Percentiles rank a stretch among this genome's conserved stretches.
Evolutionary conservation across 2,329 filamentous ascomycete genomes (phyloP).

Genomic region (Aschersonia sp.): DNA sequence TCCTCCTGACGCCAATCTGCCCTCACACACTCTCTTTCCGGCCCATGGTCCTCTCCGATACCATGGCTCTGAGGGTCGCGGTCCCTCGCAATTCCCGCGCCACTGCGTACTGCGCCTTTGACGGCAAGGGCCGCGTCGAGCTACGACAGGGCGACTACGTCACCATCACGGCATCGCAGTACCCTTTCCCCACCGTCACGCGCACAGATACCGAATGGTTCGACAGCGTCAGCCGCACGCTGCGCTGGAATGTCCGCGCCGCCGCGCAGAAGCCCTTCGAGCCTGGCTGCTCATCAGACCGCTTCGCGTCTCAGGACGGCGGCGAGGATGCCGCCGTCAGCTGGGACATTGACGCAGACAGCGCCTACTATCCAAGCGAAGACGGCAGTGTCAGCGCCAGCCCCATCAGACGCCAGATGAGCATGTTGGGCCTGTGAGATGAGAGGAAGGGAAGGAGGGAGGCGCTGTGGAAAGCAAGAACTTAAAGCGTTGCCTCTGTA

Average conservation of each 20-base stretch:
- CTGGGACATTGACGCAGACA: slow-evolving; percentile 94
- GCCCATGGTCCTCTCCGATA: slow-evolving; percentile 94
- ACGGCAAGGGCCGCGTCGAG: slow-evolving; percentile 91
- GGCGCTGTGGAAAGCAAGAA: too few relatives aligned
- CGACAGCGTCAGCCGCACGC: slow-evolving; percentile 78
- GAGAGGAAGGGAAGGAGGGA: too few relatives aligned
- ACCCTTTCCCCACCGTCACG: slow-evolving; percentile 92
- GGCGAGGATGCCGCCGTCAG: slow-evolving; percentile 36
- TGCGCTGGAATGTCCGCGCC: slow-evolving; percentile 89
- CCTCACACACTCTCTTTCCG: slow-evolving; percentile 94
- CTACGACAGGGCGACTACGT: slow-evolving; percentile 88
- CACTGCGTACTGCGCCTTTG: slow-evolving; percentile 92
- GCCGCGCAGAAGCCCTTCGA: slow-evolving; percentile 87
- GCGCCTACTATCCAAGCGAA: slow-evolving; percentile 55
- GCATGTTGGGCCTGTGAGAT: slow-evolving; percentile 38
- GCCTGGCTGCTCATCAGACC: slow-evolving; percentile 20
- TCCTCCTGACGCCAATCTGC: slow-evolving; percentile 92
- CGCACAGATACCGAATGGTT: slow-evolving; percentile 90
- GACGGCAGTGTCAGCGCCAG: slow-evolving; percentile 54
- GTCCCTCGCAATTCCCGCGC: slow-evolving; percentile 76
- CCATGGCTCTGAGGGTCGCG: slow-evolving; percentile 77
- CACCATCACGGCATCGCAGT: slow-evolving; percentile 89
- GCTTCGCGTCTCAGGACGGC: slow-evolving; percentile 30
- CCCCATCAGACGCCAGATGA: slow-evolving; percentile 59
- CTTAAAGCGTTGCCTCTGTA: too few relatives aligned